These are phyloP conservation scores for Chaetomiaceae sp. DNA, from an alignment of 2,329 filamentous ascomycete genomes.

Conservation along the genomic window DNA sequence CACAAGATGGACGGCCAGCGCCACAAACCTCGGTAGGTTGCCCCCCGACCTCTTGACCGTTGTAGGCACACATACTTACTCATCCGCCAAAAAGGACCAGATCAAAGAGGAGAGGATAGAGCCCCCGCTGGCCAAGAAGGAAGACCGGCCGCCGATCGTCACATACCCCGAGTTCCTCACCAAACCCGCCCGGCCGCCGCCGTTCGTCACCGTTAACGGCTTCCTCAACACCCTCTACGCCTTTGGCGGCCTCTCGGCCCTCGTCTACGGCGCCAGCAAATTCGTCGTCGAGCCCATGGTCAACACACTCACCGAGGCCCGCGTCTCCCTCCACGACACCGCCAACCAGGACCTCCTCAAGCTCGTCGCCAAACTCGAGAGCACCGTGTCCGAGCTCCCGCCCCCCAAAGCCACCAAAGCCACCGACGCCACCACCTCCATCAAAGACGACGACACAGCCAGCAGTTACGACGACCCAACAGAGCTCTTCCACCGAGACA, in stretches of 20 bases:
- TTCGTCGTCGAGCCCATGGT: conserved; percentile 63
- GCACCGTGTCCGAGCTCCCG: conserved; percentile 58
- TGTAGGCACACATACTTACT: not conserved
- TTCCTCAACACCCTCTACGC: conserved; percentile 57
- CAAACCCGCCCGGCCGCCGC: conserved; percentile 50
- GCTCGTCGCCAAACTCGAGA: conserved; percentile 49
- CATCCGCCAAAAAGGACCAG: conserved; percentile 4
- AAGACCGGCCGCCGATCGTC: conserved; percentile 55
- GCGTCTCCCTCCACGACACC: conserved; percentile 47
- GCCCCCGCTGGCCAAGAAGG: conserved; percentile 13
- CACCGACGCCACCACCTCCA: conserved; percentile 25
- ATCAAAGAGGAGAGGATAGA: conserved; percentile 20
- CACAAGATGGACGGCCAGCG: conserved; percentile 11
- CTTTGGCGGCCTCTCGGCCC: conserved; percentile 52
- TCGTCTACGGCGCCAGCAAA: conserved; percentile 66
- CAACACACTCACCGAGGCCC: conserved; percentile 46
- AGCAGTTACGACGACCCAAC: conserved; percentile 60
- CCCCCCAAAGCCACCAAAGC: conserved; percentile 19
- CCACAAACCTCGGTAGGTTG: conserved; percentile 11
- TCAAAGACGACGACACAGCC: conserved; percentile 24
- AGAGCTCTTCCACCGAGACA: conserved; percentile 76
- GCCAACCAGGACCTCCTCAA: conserved; percentile 41
- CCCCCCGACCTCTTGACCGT: not conserved
- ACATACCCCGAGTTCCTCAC: conserved; percentile 68
- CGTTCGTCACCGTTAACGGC: conserved; percentile 56